Conservation (phyloP, 2,329 filamentous ascomycete species). For the Amylocarpus encephaloides region DNA sequence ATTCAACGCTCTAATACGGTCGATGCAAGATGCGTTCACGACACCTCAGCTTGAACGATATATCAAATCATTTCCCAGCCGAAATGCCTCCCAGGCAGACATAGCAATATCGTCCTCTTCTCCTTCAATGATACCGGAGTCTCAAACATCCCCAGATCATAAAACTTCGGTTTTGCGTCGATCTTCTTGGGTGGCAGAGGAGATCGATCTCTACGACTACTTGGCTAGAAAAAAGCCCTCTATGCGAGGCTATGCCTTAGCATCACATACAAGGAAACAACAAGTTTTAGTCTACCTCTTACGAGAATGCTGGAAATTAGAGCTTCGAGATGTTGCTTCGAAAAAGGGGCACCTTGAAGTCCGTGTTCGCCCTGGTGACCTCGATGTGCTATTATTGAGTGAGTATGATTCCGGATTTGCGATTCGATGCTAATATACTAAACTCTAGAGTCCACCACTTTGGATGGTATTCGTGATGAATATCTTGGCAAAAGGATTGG, state of each 20-base stretch:
- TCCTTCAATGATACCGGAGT: background rate
- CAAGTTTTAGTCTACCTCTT: constrained; percentile 22
- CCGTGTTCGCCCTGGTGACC: constrained; percentile 18
- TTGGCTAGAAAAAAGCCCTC: constrained; percentile 18
- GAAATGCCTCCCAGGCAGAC: background rate
- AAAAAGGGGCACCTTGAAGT: constrained; percentile 30
- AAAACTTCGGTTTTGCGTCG: constrained; percentile 13
- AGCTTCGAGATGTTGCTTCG: constrained; percentile 25
- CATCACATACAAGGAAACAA: constrained; percentile 28
- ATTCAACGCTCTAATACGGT: constrained; percentile 24
- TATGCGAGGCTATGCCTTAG: constrained; percentile 24
- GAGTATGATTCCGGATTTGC: background rate
- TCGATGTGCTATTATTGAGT: constrained; percentile 23
- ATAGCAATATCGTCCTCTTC: background rate
- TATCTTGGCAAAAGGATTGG: constrained; percentile 19
- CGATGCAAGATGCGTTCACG: constrained; percentile 28
- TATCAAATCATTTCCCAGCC: constrained; percentile 13
- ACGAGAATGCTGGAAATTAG: constrained; percentile 29
- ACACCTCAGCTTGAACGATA: constrained; percentile 27
- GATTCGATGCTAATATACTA: background rate
- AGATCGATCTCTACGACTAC: constrained; percentile 16
- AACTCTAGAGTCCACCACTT: constrained; percentile 6
- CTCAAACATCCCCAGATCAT: background rate
- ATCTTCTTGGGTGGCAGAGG: constrained; percentile 28
- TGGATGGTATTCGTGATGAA: constrained; percentile 21